Evolutionary conservation across 441 rosid species (phyloP).

Genomic region (Hura crepitans): DNA sequence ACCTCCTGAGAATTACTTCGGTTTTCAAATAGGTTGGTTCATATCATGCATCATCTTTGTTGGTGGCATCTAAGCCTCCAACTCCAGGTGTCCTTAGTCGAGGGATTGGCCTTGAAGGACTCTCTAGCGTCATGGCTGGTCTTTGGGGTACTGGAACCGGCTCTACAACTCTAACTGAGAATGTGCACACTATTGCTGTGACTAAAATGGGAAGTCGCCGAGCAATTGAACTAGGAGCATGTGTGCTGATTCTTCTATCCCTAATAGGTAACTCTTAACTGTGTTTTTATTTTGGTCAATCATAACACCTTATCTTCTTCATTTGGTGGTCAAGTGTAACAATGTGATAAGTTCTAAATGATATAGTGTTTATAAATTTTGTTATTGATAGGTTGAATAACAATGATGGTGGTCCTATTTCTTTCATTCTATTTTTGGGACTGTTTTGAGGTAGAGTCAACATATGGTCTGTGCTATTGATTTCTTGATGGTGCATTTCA

Average conservation of each 20-base stretch:
- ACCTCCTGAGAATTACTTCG: background rate
- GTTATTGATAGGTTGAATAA: constrained; percentile 10
- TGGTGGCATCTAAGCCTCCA: constrained; percentile 91
- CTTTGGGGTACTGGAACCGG: constrained; percentile 98
- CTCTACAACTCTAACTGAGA: constrained; percentile 87
- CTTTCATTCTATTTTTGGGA: background rate
- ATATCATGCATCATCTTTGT: constrained; percentile 81
- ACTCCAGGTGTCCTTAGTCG: constrained; percentile 82
- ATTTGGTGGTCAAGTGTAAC: background rate
- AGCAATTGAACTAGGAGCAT: constrained; percentile 81
- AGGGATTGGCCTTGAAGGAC: constrained; percentile 92
- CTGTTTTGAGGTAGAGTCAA: background rate
- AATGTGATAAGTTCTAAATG: background rate
- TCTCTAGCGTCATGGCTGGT: constrained; percentile 85
- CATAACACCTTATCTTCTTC: background rate
- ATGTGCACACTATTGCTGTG: constrained; percentile 95
- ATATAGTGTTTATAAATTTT: constrained; percentile 3
- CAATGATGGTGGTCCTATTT: background rate
- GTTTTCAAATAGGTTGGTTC: constrained; percentile 68
- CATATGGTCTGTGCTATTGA: background rate
- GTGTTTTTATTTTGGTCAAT: constrained; percentile 4
- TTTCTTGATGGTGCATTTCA: background rate
- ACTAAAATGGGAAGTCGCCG: constrained; percentile 98
- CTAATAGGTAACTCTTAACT: constrained; percentile 63
- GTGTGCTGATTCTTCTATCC: constrained; percentile 64